A percentile compares a stretch with the other conserved stretches of the same genome.
Evolutionary conservation across 352 stramenopile genomes (phyloP).

Genomic region (Thalassiosira livingstoniorum): DNA sequence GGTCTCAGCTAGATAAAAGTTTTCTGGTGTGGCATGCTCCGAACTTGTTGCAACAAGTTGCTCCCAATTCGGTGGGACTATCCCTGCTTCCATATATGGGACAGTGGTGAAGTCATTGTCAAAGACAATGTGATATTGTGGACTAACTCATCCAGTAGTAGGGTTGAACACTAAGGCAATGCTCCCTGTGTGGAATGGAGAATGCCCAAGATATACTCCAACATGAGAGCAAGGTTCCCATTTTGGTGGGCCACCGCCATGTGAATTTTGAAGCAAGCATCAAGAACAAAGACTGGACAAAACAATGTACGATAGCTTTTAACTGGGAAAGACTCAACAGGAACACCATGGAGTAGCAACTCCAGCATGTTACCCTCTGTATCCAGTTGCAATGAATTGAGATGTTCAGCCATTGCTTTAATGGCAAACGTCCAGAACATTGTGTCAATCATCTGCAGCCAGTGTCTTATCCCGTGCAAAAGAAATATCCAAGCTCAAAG

Average conservation of each 20-base stretch:
- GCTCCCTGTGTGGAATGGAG: constrained; percentile 44
- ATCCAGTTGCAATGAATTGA: constrained; percentile 21
- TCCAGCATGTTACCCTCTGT: neutral
- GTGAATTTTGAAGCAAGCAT: constrained; percentile 13
- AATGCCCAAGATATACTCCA: constrained; percentile 58
- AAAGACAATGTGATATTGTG: constrained; percentile 60
- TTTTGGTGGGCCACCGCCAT: constrained; percentile 44
- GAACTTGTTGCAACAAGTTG: constrained; percentile 2
- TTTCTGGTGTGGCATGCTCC: neutral
- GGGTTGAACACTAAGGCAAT: constrained; percentile 59
- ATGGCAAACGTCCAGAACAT: constrained; percentile 49
- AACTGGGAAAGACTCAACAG: neutral
- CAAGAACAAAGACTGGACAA: constrained; percentile 35
- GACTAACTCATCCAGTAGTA: constrained; percentile 41
- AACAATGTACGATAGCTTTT: constrained; percentile 34
- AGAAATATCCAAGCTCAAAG: constrained; percentile 27
- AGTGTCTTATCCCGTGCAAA: constrained; percentile 26
- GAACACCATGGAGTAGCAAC: constrained; percentile 9
- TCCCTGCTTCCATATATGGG: constrained; percentile 9
- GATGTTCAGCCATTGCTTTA: constrained; percentile 18
- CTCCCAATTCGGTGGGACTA: constrained; percentile 23
- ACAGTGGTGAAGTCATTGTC: constrained; percentile 46
- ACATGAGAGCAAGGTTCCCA: constrained; percentile 41
- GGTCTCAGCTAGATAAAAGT: neutral
- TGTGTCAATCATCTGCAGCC: constrained; percentile 28